Evolutionary conservation across 2,329 filamentous ascomycete genomes (phyloP).

Genomic region (Colletotrichum falcatum): DNA sequence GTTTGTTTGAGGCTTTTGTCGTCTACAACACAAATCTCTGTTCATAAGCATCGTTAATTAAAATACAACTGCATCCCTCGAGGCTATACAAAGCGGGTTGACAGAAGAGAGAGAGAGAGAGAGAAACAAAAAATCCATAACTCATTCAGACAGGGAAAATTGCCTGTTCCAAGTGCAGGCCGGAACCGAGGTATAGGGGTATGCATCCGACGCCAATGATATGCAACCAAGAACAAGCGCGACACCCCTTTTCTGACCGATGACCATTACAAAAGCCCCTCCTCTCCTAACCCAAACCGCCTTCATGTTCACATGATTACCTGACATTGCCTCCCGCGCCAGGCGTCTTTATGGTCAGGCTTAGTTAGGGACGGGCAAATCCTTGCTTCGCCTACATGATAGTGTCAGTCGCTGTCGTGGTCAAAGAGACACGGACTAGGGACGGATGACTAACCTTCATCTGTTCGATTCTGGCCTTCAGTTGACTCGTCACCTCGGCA

Average conservation of each 20-base stretch:
- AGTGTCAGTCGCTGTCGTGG: conserved; percentile 37
- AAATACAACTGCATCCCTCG: conserved; percentile 29
- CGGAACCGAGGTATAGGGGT: conserved; percentile 44
- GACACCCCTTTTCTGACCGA: conserved; percentile 14
- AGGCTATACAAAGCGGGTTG: conserved; percentile 35
- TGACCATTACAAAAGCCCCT: conserved; percentile 23
- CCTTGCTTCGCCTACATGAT: conserved; percentile 61
- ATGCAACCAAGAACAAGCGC: conserved; percentile 45
- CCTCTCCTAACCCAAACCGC: conserved; percentile 1
- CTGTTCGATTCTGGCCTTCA: conserved; percentile 97
- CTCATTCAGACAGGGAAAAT: conserved; percentile 47
- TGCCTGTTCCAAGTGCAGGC: conserved; percentile 48
- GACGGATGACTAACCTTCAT: conserved; percentile 78
- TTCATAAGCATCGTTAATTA: conserved; percentile 38
- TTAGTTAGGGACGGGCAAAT: conserved; percentile 51
- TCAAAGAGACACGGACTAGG: neutral
- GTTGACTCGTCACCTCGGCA: conserved; percentile 95
- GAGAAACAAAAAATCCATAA: conserved; percentile 40
- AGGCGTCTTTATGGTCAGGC: neutral
- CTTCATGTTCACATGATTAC: conserved; percentile 34
- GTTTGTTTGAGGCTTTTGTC: neutral
- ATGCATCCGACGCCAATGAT: conserved; percentile 52
- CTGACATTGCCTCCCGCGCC: conserved; percentile 10
- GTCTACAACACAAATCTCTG: neutral
- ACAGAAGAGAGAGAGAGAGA: conserved; percentile 22